Conservation (phyloP, 345 rosid genomes). For the Eucalyptus erythrocorys region DNA sequence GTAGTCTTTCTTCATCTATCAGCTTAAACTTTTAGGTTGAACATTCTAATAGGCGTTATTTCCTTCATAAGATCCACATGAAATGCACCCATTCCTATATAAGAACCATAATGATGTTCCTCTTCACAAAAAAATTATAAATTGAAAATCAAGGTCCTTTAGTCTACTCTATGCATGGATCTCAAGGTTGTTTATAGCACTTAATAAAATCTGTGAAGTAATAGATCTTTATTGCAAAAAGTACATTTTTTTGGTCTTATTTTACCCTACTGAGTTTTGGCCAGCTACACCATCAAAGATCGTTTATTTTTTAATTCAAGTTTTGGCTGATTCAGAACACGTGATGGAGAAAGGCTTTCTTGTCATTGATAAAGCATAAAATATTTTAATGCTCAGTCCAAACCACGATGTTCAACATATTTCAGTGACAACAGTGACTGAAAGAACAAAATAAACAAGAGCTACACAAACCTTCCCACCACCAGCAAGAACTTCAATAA, state of each 20-base stretch:
- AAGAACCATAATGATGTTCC: neutral
- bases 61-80: neutral
- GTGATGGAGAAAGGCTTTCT: neutral
- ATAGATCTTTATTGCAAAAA: neutral
- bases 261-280: neutral
- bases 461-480: constrained; percentile 83
- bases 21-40: neutral
- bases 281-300: neutral
- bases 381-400: neutral
- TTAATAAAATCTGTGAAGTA: neutral
- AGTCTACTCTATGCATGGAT: neutral
- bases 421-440: neutral
- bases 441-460: neutral
- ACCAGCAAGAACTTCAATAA: constrained; percentile 74
- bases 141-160: neutral
- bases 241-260: neutral
- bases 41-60: neutral
- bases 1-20: neutral
- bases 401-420: neutral
- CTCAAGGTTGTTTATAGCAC: neutral
- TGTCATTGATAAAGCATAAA: neutral
- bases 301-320: neutral
- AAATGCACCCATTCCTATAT: neutral
- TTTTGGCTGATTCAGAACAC: neutral
- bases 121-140: neutral